Evolutionary conservation across 2,329 filamentous ascomycete species (phyloP), one percentile per base, ranked within the genome.

Genomic region (Scytalidium lignicola): DNA sequence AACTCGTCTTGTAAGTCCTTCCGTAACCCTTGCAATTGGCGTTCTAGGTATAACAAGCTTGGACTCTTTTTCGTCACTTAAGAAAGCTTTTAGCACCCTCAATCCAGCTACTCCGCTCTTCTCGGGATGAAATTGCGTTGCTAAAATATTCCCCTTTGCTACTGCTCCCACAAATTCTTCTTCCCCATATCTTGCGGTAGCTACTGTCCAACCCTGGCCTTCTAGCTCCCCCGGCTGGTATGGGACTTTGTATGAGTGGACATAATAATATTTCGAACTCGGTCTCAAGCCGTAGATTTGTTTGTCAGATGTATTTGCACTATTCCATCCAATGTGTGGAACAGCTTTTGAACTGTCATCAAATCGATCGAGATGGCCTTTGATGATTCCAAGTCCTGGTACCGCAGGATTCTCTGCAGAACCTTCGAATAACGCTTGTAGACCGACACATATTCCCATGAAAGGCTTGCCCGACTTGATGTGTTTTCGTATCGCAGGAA

Each of bases 241-340:
- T 2, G 85, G 85, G 21, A 83, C 85, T 50, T 90, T 91, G 70
- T 93, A 99, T 2, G 90, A 91, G 75, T 99, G 93, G 49, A 99
- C 92, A 65, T 99, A 99, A 73, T 99, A 99, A 75, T 99, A 99
- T 69, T 97, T 99, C 64, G 88, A 95, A 47, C 78, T 77, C 1
- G 88, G 84, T 22, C 80, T 75, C 47, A 99, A 71, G 50, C 87
- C 90, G 67, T 92, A 96, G 50, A 97, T 79, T 58, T 75, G 79
- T 54, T 79, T 70, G 17, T 70, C 64, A 53, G 58, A 63, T 9
- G 85, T 82, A 60, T 84, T 85, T 41, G 95, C 93, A 58, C 85
- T 90, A 70, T 99, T 99, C 93, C 93, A 99, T 48, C 93, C 93
- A 67, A 99, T 99, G 71, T 99, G 95, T 37, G 93, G 93, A n/a